Conservation (phyloP, 345 rosid genomes). For the Geranium rotundifolium region DNA sequence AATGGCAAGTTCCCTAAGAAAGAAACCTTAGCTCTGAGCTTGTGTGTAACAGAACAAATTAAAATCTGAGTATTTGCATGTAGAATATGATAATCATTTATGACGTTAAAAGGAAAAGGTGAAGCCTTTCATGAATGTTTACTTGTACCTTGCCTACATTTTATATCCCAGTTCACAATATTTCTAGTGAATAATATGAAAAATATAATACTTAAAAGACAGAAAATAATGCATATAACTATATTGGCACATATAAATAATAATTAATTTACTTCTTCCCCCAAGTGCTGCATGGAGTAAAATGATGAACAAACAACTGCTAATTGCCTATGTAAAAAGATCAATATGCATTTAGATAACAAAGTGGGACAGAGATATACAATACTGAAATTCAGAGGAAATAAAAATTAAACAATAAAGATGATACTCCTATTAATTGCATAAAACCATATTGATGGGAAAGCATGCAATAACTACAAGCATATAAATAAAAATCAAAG, state of each 20-base stretch:
- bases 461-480: not conserved
- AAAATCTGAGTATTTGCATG: too few relatives aligned
- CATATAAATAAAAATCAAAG: not conserved
- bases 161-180: not conserved
- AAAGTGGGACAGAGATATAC: not conserved
- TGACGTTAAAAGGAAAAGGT: not conserved
- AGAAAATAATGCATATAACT: not conserved
- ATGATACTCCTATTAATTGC: not conserved
- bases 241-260: too few relatives aligned
- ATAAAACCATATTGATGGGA: not conserved
- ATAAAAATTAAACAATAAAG: not conserved
- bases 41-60: too few relatives aligned
- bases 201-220: too few relatives aligned
- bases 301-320: not conserved
- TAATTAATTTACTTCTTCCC: not conserved
- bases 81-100: not conserved
- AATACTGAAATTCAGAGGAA: too few relatives aligned
- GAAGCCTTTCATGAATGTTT: not conserved
- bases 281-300: not conserved
- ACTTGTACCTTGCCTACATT: not conserved
- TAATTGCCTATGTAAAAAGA: not conserved
- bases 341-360: not conserved
- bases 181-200: not conserved
- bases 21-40: too few relatives aligned
- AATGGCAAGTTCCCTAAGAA: too few relatives aligned